Base-by-base conservation (phyloP, 805 yeast genomes). In the Starmera quercuum region DNA sequence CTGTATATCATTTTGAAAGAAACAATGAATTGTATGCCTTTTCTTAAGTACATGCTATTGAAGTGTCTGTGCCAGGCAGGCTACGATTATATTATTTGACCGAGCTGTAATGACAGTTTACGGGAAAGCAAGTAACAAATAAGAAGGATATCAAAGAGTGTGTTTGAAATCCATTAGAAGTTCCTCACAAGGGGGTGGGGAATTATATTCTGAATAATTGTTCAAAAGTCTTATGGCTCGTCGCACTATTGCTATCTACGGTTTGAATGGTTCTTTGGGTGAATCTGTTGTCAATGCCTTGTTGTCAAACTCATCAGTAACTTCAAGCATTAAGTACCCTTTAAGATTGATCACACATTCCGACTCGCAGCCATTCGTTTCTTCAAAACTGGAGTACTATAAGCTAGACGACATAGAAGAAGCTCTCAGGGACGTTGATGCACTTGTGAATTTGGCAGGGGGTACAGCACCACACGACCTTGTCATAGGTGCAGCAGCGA, bases 211-310 rank as follows among this genome's bases (percentile, higher is more conserved):
- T n/a, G n/a, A n/a, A n/a, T n/a, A n/a, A n/a, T n/a, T n/a, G n/a
- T n/a, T n/a, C n/a, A n/a, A n/a, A n/a, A n/a, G n/a, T n/a, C n/a
- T n/a, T n/a, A n/a, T n/a, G n/a, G n/a, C n/a, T n/a, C n/a, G n/a
- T 48, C n/a, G n/a, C n/a, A n/a, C n/a, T 9, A 22, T 78, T 35
- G 82, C 80, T 25, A 49, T 78, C 33, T 47, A 69, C 37, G 83
- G 83, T 22, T 43, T 65, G 30, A 58, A 64, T 39, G 83, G 85
- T 19, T 39, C 53, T 40, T 54, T 78, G 25, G 81, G 78, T 29
- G 53, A 58, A 41, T 71, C 74, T 29, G 53, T 62, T 24, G 36
- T 73, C 16, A 58, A 55, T 2, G 75, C 76, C 7, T 53, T 77
- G 29, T 44, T 64, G 14, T 59, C 68, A 3, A 50, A 66, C 16